Conservation (phyloP, 257 asterid species). For the Petrea volubilis region DNA sequence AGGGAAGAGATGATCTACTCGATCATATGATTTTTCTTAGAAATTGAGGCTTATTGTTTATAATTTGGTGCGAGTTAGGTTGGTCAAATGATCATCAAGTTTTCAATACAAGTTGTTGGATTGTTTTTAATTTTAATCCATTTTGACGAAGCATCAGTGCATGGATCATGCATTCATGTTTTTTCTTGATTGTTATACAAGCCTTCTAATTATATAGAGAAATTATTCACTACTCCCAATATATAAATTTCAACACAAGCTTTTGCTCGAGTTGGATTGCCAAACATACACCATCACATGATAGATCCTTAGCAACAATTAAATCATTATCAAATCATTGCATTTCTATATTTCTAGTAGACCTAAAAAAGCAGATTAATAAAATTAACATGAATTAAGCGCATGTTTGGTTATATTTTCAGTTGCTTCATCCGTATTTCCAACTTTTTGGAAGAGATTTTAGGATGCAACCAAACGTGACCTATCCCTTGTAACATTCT, state of each 20-base stretch:
- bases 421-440: no score
- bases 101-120: no score
- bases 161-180: conserved; percentile 17
- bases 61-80: no score
- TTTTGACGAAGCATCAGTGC: conserved; percentile 13
- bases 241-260: conserved; percentile 1
- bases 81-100: no score
- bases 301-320: neutral
- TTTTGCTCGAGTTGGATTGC: neutral
- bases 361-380: neutral
- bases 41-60: no score
- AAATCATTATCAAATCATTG: neutral
- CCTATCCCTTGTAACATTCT: no score
- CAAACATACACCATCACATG: neutral
- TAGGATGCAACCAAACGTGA: no score
- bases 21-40: no score
- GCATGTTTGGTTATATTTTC: no score
- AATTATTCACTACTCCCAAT: neutral
- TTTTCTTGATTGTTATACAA: neutral
- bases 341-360: neutral
- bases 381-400: neutral
- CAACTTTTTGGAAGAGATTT: no score
- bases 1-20: no score
- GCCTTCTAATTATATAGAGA: neutral
- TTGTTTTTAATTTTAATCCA: no score